phyloP scores from a whole-genome alignment of 2,329 filamentous ascomycete species.

The Cladosporium sp. region DNA sequence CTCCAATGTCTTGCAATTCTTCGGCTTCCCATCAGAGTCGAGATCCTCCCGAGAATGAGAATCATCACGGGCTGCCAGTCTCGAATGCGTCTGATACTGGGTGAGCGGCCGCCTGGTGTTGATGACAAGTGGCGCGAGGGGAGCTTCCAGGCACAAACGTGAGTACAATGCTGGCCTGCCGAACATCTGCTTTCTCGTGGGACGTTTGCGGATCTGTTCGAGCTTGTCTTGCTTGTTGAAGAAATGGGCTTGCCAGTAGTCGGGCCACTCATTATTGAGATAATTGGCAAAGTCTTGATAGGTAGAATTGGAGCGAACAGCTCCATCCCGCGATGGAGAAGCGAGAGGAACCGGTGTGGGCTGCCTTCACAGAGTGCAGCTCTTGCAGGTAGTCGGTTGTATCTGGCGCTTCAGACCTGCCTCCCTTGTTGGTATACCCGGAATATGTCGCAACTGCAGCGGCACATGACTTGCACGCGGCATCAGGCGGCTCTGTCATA shows the following conservation, averaged over 20 bases:
- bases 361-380: neutral
- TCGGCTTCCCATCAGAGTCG: neutral
- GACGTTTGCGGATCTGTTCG: slow-evolving; percentile 46
- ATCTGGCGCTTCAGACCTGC: neutral
- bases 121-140: neutral
- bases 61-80: slow-evolving; percentile 16
- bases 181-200: slow-evolving; percentile 33
- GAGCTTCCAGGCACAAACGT: neutral
- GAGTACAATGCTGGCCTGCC: slow-evolving; percentile 17
- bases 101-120: neutral
- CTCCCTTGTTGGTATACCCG: neutral
- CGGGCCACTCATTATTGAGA: slow-evolving; percentile 20
- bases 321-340: neutral
- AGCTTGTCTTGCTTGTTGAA: slow-evolving; percentile 51
- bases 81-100: neutral
- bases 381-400: neutral
- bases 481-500: neutral
- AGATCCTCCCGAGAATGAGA: slow-evolving; percentile 14
- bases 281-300: neutral
- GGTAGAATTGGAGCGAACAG: neutral
- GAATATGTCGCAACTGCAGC: neutral
- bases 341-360: neutral
- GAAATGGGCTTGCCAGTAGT: slow-evolving; percentile 16
- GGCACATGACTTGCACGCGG: neutral
- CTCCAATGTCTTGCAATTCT: slow-evolving; percentile 16